Base-by-base conservation (phyloP, 352 stramenopile species). In the Pythium brassicae region DNA sequence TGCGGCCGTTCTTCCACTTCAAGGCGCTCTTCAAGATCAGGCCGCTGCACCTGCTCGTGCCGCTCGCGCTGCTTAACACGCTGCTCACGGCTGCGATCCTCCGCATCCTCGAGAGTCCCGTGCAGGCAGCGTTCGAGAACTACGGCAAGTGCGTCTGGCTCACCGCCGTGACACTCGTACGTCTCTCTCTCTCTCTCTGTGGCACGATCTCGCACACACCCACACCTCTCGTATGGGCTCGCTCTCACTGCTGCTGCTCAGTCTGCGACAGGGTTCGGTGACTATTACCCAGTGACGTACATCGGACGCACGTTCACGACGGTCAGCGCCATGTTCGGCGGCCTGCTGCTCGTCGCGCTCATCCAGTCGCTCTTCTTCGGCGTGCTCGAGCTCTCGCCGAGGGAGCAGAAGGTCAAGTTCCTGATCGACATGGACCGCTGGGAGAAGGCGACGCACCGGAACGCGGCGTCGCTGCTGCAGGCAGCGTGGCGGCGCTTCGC, bases 1-100 rank as follows among this genome's bases (percentile, higher is more conserved):
- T 89, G 78, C 69, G 64, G n/a, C 80, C 80, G 8, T 86, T 85
- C 48, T 91, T 91, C 48, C 80, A 91, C 56, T 91, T 91, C 59
- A 88, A 89, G 42, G 72, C 78, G 34, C 73, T 91, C 20, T 91
- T 91, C 63, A 89, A 86, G 60, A 75, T 86, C 39, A 68, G 68
- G 9, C 80, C 80, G 27, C 62, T 88, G 35, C 71, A 78, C 17
- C 58, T 91, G 9, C 59, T 91, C n/a, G 51, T 91, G 32, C 74
- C 74, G 0, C 54, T 88, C 26, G 69, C 76, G 43, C 45, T 86
- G 35, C 56, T 89, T 19, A 82, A 78, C 54, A 76, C 70, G 26
- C 69, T 87, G 42, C 60, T 91, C 35, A 83, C 76, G 12, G 76
- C 80, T 11, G 78, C 74, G n/a, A 71, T 91, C 55, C 72, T 91